Evolutionary conservation across 1,284 basidiomycete genomes (phyloP).

Genomic region (Xanthoconium separans): DNA sequence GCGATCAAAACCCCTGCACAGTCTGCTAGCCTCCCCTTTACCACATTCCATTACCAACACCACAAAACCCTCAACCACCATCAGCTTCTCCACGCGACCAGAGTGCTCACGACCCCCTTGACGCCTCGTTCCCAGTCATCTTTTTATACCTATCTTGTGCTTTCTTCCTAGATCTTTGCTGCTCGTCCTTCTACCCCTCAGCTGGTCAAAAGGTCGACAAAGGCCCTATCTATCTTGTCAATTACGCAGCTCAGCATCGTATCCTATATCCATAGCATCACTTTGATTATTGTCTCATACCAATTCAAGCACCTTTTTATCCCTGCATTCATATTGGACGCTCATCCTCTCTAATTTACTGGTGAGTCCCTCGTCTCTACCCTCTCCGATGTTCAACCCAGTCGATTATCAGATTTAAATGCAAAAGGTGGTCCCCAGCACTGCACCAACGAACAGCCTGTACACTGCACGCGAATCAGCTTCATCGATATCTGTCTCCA

Average conservation of each 20-base stretch:
- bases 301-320: conserved; percentile 43
- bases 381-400: conserved; percentile 21
- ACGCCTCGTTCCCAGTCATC: conserved; percentile 37
- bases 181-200: conserved; percentile 32
- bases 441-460: conserved; percentile 35
- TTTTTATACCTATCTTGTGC: conserved; percentile 65
- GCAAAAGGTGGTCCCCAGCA: conserved; percentile 36
- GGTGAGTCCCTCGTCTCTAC: conserved; percentile 40
- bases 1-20: conserved; percentile 62
- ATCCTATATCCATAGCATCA: conserved; percentile 43
- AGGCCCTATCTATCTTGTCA: conserved; percentile 46
- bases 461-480: conserved; percentile 39
- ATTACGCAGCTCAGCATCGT: conserved; percentile 41
- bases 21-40: conserved; percentile 56
- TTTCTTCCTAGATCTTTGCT: conserved; percentile 41
- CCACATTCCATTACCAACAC: conserved; percentile 53
- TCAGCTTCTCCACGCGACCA: conserved; percentile 36
- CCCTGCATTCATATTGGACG: conserved; percentile 46
- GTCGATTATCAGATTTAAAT: conserved; percentile 35
- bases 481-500: conserved; percentile 29
- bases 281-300: conserved; percentile 50
- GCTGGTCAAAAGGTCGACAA: conserved; percentile 38
- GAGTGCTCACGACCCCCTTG: conserved; percentile 49
- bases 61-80: conserved; percentile 39
- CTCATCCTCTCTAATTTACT: conserved; percentile 59